Evolutionary conservation across 257 asterid species (phyloP), one percentile per base, ranked within the genome.

Genomic region (Fraxinus anomala): DNA sequence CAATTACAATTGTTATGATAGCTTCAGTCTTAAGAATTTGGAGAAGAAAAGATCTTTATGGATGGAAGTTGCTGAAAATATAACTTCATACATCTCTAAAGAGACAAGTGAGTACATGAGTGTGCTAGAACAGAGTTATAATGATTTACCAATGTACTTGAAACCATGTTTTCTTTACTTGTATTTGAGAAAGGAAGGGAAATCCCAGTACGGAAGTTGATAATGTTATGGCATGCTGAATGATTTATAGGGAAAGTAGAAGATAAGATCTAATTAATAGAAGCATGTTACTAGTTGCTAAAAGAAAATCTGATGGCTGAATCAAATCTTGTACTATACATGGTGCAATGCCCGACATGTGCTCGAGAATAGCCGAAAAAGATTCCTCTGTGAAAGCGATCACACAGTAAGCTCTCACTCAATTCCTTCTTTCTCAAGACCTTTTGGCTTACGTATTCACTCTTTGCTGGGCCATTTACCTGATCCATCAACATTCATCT

Each of bases 191-290:
- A 30, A 30, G 31, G 3, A 30, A 30, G 31, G 31, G 31, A 30
- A 30, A 30, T 30, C 31, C 31, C 2, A 2, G 31, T 30, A 2
- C 3, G 3, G 31, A 30, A 30, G 31, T 30, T 30, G 31, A 30
- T 30, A 30, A 30, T 30, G 31, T 30, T 30, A 30, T 30, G 74
- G 74, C 9, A 12, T 16, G 74, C 59, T 4, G 74, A 70, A 37
- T n/a, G 88, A 12, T 77, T 82, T 10, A 13, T 87, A 54, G n/a
- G 34, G 34, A 42, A 78, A 51, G 80, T 16, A 28, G 59, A 5
- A 24, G 4, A 51, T 26, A 65, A 68, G 61, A 63, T 11, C 16
- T 81, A 63, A 66, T 76, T 24, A 7, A 1, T 13, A 71, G 72
- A 34, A 81, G 77, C 71, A 54, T 76, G 10, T 69, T 76, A 49